Base-by-base conservation (phyloP, 257 asterid genomes). In the Primulina huaijiensis region DNA sequence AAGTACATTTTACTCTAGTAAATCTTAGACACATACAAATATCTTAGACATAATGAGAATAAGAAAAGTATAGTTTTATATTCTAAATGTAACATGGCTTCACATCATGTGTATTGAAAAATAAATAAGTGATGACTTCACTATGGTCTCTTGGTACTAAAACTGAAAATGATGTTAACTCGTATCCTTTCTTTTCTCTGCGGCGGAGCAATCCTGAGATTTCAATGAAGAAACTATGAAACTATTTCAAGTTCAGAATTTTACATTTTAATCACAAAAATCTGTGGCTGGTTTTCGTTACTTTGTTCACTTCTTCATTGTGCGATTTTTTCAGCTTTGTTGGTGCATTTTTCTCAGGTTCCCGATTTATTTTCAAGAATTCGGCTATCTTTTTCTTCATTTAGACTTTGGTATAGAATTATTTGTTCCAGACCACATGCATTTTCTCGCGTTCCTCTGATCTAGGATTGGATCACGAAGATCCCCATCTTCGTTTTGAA, bases 401-500 rank as follows among this genome's bases (percentile, higher is more conserved):
- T 68, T 27, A 40, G 55, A 73, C 23, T 35, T 55, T 80, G 53
- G 67, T 61, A 72, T 64, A 69, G 65, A 70, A 35, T 63, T 62
- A 76, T 50, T 77, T 67, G 59, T 67, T 33, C 35, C 65, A 40
- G 38, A 76, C 78, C 86, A 87, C 85, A 77, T 77, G 88, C 91
- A 76, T 73, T 77, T 78, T 82, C 62, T 71, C 76, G 80, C 70
- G 74, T 78, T 77, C 78, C 76, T 76, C 89, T 85, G 91, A 80
- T 82, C 85, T 83, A 81, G 21, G 88, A 85, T 82, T 83, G 79
- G 89, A 88, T 85, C 91, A 75, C 85, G 67, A 75, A 73, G 76
- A 74, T 77, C 86, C 65, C 71, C 56, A 38, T 76, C 79, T 27
- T 60, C 74, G 35, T 68, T 30, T 62, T 33, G 19, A 43, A 43